Percentiles rank a stretch among this genome's conserved stretches.
These are phyloP conservation scores for Cardiospermum halicacabum DNA, from an alignment of 345 rosid genomes.

Conservation along the genomic window DNA sequence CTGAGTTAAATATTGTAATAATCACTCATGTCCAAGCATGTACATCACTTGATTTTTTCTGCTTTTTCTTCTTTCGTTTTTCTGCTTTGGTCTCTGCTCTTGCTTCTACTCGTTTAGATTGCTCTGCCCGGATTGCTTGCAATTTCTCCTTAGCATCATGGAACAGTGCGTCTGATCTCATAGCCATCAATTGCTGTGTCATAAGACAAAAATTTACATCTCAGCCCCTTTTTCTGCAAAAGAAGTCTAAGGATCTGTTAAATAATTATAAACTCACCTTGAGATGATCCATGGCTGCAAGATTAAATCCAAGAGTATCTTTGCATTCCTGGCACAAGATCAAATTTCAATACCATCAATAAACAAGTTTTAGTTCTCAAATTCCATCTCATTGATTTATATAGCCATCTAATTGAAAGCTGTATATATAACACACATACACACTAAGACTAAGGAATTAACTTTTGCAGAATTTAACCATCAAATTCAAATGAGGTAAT, in stretches of 20 bases:
- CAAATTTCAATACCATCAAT: conserved; percentile 4
- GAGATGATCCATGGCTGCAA: conserved; percentile 96
- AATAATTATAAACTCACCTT: conserved; percentile 42
- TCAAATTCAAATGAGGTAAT: not conserved
- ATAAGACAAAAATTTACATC: conserved; percentile 2
- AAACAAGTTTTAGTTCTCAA: not conserved
- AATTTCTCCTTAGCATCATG: conserved; percentile 70
- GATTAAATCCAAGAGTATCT: conserved; percentile 84
- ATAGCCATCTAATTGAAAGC: not conserved
- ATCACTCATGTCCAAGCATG: conserved; percentile 31
- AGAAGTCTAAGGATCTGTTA: not conserved
- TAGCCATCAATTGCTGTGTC: conserved; percentile 81
- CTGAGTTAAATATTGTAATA: not conserved
- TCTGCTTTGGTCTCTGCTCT: conserved; percentile 48
- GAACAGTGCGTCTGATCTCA: conserved; percentile 83
- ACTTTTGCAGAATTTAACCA: not conserved
- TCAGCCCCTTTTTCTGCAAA: not conserved
- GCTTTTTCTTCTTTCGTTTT: conserved; percentile 57
- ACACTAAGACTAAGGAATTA: not conserved
- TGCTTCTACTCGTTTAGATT: conserved; percentile 47
- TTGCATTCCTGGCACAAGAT: conserved; percentile 61
- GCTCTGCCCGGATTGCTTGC: conserved; percentile 51
- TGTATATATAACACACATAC: not conserved
- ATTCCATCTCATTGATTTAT: not conserved
- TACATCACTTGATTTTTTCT: conserved; percentile 39